Base-by-base conservation (phyloP, 306 rosid species). In the Glycine soja region DNA sequence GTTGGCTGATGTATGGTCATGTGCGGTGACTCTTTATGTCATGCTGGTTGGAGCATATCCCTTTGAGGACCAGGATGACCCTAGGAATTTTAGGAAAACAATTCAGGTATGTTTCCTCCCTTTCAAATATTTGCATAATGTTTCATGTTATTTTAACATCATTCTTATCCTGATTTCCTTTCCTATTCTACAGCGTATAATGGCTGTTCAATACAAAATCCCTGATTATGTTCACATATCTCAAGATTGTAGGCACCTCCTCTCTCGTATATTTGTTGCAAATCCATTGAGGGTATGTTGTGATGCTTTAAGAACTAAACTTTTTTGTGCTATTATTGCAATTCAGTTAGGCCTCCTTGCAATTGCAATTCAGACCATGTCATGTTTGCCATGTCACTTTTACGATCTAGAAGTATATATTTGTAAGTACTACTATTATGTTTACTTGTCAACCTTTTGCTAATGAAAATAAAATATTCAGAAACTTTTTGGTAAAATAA, bases 41-140 rank as follows among this genome's bases (percentile, higher is more conserved):
- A 91, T 91, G 95, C 88, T 91, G 78, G 95, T 91, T 66, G 95
- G 95, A 63, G 92, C 90, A 66, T 91, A 91, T 82, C 95, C 95
- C 78, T 91, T 91, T 65, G 95, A 91, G 90, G 95, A 91, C 75
- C 92, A 91, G 34, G 86, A 89, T 77, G 95, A 91, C 65, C 92
- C 95, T 40, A 87, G 85, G 88, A 91, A 91, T 66, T 87, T 91
- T 75, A 89, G 92, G 78, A 91, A 91, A 85, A 87, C 95, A 69
- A 91, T 91, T 81, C 92, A 91, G 90, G 95, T 89, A 8, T 52
- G 16, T 61, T 72, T 79, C 30, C 69, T 52, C 46, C 70, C 64
- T 75, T 62, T 51, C 47, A 53, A 24, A 78, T 67, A 48, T 79
- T 68, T 78, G 56, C 11, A 11, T 30, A 57, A 36, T 51, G 58